Percentiles rank a stretch among this genome's conserved stretches.
phyloP scores from a whole-genome alignment of 805 yeast genomes.

The Suhomyces prunicola region DNA sequence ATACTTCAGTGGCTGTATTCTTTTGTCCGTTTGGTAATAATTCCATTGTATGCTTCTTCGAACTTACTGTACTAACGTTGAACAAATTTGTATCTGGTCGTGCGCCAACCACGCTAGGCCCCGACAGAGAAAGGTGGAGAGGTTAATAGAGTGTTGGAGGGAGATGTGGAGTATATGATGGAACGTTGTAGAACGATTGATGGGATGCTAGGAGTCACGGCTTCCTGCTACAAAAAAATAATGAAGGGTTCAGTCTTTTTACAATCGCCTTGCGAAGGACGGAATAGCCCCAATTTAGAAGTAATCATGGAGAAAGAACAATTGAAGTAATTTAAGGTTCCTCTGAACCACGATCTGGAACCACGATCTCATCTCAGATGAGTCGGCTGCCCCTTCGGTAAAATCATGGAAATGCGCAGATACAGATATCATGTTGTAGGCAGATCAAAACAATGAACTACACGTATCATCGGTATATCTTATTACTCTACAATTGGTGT shows the following conservation, averaged over 20 bases:
- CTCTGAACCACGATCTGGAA: too few species aligned
- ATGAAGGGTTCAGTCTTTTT: too few species aligned
- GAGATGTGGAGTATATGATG: not conserved
- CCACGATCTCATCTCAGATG: not conserved
- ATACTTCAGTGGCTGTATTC: slow-evolving; percentile 55
- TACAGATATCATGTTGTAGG: not conserved
- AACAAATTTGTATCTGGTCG: not conserved
- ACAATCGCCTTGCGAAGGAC: too few species aligned
- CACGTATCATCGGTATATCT: not conserved
- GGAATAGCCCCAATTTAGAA: too few species aligned
- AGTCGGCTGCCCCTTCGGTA: not conserved
- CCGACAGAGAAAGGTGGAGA: not conserved
- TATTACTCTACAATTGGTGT: not conserved
- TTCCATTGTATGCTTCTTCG: slow-evolving; percentile 29
- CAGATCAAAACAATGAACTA: too few species aligned
- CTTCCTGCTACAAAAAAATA: not conserved
- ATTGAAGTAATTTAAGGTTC: not conserved
- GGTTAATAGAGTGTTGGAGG: not conserved
- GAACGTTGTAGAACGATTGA: not conserved
- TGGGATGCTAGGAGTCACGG: not conserved
- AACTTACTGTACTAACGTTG: not conserved
- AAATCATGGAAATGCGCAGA: not conserved
- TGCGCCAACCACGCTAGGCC: not conserved
- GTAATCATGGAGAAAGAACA: too few species aligned
- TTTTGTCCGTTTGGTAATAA: slow-evolving; percentile 54